A percentile compares a stretch with the other conserved stretches of the same genome.
These are phyloP conservation scores for Panaeolus cyanescens DNA, from an alignment of 768 basidiomycete genomes.

Conservation along the genomic window DNA sequence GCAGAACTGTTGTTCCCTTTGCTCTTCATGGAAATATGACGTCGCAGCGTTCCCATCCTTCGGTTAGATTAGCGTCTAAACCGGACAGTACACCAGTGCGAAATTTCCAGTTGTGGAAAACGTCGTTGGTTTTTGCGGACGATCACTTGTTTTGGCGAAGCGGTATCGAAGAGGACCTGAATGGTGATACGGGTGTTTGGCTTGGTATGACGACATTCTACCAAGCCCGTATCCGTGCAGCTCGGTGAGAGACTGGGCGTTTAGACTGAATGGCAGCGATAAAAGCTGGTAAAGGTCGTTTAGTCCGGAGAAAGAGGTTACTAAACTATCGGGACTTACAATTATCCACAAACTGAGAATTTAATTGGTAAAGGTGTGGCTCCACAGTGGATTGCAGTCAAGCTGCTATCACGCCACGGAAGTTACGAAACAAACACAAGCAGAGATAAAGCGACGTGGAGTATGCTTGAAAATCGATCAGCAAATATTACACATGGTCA, in stretches of 20 bases:
- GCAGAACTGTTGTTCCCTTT: too few relatives aligned
- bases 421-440: background rate
- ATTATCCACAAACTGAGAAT: too few relatives aligned
- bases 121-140: background rate
- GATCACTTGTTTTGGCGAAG: background rate
- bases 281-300: too few relatives aligned
- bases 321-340: too few relatives aligned
- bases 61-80: background rate
- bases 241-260: background rate
- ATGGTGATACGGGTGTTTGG: background rate
- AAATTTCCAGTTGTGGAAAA: background rate
- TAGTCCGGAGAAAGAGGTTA: too few relatives aligned
- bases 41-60: background rate
- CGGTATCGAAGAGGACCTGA: too few relatives aligned
- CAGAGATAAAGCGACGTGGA: background rate
- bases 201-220: background rate
- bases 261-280: too few relatives aligned
- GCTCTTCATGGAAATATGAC: background rate
- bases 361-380: too few relatives aligned
- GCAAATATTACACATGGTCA: constrained; percentile 1
- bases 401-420: background rate
- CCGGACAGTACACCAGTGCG: background rate
- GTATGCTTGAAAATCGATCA: background rate
- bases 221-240: background rate
- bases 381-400: too few relatives aligned